These are phyloP conservation scores for Solanum microdontum DNA, from an alignment of 257 asterid genomes.

Conservation along the genomic window DNA sequence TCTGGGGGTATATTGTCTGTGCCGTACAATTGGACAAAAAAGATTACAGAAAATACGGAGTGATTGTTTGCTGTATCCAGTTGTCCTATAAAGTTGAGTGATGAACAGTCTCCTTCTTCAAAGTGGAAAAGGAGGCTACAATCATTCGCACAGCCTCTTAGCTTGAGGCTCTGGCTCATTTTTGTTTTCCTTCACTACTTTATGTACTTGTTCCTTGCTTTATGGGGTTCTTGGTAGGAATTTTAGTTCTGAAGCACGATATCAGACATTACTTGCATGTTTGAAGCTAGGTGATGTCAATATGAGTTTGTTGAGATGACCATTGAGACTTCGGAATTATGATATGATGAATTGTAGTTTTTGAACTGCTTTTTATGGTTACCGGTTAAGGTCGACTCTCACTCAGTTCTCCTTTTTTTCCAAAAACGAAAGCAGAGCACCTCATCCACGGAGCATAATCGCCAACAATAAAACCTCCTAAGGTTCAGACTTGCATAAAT, in stretches of 20 bases:
- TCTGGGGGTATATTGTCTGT: background rate
- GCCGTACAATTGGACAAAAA: constrained; percentile 8
- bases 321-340: background rate
- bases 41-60: constrained; percentile 10
- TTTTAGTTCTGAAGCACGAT: background rate
- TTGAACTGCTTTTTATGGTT: background rate
- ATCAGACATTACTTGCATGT: background rate
- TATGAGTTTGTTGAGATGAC: background rate
- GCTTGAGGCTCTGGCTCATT: background rate
- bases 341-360: background rate
- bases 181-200: background rate
- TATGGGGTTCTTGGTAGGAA: background rate
- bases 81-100: constrained; percentile 18
- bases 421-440: background rate
- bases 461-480: background rate
- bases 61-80: constrained; percentile 9
- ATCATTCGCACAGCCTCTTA: constrained; percentile 7
- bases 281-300: background rate
- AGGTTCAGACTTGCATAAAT: constrained; percentile 8
- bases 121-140: constrained; percentile 28
- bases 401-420: background rate
- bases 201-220: background rate
- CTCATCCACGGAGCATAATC: background rate
- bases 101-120: constrained; percentile 26
- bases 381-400: background rate